phyloP scores from a whole-genome alignment of 352 stramenopile genomes.

The Globisporangium solare region DNA sequence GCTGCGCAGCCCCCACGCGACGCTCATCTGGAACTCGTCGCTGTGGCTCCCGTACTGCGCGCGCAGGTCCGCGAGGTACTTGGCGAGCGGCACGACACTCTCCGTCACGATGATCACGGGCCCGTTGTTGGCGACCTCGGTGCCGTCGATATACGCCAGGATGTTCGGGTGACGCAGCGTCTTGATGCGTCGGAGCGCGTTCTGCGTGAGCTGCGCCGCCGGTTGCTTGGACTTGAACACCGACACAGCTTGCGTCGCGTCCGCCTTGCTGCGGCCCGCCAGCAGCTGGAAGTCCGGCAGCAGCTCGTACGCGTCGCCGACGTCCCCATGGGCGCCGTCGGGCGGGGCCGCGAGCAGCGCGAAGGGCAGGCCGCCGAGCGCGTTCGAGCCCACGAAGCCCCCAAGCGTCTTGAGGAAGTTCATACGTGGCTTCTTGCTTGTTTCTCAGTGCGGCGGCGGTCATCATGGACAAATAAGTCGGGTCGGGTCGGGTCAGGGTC shows the following conservation, averaged over 20 bases:
- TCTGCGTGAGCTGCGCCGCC: conserved; percentile 72
- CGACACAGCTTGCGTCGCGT: conserved; percentile 70
- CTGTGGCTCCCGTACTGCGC: conserved; percentile 50
- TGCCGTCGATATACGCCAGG: conserved; percentile 83
- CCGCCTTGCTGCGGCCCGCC: conserved; percentile 80
- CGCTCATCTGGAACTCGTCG: conserved; percentile 77
- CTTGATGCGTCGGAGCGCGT: conserved; percentile 90
- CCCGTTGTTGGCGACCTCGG: conserved; percentile 72
- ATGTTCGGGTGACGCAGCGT: conserved; percentile 94
- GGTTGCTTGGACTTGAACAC: conserved; percentile 92
- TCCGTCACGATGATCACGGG: conserved; percentile 94
- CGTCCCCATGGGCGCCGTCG: conserved; percentile 21
- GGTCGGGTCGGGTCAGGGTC: not conserved
- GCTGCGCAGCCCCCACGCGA: conserved; percentile 92
- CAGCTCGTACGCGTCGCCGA: conserved; percentile 47
- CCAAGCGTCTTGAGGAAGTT: conserved; percentile 89
- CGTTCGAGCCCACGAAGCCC: conserved; percentile 57
- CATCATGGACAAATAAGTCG: not conserved
- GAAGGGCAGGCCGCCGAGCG: conserved; percentile 73
- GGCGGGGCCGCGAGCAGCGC: too few species aligned
- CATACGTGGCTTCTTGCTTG: conserved; percentile 30
- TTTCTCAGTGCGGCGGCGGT: not conserved
- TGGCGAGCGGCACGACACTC: conserved; percentile 83
- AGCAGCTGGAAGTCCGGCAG: conserved; percentile 84
- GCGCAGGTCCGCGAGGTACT: conserved; percentile 82